Base-by-base conservation (phyloP, 164 flowering plant genomes). In the Berberis vulgaris region DNA sequence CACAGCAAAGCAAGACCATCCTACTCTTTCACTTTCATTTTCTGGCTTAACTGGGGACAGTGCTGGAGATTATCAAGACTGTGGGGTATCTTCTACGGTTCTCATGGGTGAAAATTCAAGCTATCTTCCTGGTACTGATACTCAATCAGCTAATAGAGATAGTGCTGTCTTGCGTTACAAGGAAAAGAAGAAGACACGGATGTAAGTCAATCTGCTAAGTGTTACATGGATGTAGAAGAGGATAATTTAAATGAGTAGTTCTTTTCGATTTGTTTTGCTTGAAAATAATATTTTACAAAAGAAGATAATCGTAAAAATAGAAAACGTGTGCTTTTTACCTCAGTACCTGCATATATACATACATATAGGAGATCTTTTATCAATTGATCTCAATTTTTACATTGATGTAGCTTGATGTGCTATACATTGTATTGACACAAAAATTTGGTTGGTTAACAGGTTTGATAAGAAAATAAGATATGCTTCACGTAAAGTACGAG, bases 171-270 rank as follows among this genome's bases (percentile, higher is more conserved):
- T 82, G 86, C 96, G 94, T 39, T 91, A 91, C 71, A 84, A 77
- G 81, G 97, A 88, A 73, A 91, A 91, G 81, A 91, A 88, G 80
- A 88, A 91, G 79, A 58, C 84, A 13, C 89, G 91, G 66, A 84
- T 82, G 97, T 88, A 76, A 83, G 92, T 79, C 9, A 43, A 4
- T 52, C 2, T 52, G 26, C n/a, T 6, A 12, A 3, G 8, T 1
- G 3, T 52, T 43, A 53, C 10, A 9, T 0, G 2, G 38, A n/a
- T 5, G 6, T 45, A 43, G 8, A 45, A 11, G 41, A 8, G 9
- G 43, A 49, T 49, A 7, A 49, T 40, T 47, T 5, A 47, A 47
- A 47, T 47, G 5, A 9, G 9, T 47, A 47, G 5, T 47, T 47
- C 50, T 47, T 5, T 5, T 47, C 5, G 50, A 47, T 5, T 47